Conservation (phyloP, 805 yeast species). For the Komagataella pastoris region DNA sequence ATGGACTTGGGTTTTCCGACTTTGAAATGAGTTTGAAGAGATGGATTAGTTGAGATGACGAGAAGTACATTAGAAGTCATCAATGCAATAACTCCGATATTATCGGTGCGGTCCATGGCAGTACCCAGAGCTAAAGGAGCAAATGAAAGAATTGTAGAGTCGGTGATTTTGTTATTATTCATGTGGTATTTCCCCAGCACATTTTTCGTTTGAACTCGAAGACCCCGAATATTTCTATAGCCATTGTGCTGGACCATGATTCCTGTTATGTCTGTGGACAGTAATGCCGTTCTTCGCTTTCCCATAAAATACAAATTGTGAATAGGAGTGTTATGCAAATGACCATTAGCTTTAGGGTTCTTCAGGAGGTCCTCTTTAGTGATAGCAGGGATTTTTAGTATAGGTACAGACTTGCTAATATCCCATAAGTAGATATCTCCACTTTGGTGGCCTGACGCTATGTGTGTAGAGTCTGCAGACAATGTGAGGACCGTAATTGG, state of each 20-base stretch:
- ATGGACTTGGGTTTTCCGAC: constrained; percentile 30
- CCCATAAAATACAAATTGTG: constrained; percentile 33
- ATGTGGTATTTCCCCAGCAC: constrained; percentile 34
- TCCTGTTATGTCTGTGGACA: constrained; percentile 44
- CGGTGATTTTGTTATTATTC: neutral
- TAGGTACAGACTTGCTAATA: constrained; percentile 19
- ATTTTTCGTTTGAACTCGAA: constrained; percentile 30
- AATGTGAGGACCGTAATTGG: constrained; percentile 41
- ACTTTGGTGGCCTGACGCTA: constrained; percentile 54
- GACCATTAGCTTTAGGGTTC: constrained; percentile 17
- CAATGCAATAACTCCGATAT: constrained; percentile 45
- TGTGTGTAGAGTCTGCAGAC: constrained; percentile 54
- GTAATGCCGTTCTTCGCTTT: constrained; percentile 37
- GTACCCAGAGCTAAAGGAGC: constrained; percentile 26
- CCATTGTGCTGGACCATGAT: constrained; percentile 54
- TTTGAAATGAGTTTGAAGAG: constrained; percentile 38
- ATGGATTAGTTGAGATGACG: constrained; percentile 41
- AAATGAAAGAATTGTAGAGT: neutral
- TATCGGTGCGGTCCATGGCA: constrained; percentile 52
- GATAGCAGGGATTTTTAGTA: constrained; percentile 17
- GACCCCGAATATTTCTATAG: constrained; percentile 39
- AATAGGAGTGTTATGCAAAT: constrained; percentile 23
- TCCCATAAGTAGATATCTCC: constrained; percentile 71
- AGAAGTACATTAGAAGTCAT: constrained; percentile 36
- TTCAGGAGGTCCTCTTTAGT: constrained; percentile 9